Base-by-base conservation (phyloP, 2,329 filamentous ascomycete species). In the Xylariales sp. region DNA sequence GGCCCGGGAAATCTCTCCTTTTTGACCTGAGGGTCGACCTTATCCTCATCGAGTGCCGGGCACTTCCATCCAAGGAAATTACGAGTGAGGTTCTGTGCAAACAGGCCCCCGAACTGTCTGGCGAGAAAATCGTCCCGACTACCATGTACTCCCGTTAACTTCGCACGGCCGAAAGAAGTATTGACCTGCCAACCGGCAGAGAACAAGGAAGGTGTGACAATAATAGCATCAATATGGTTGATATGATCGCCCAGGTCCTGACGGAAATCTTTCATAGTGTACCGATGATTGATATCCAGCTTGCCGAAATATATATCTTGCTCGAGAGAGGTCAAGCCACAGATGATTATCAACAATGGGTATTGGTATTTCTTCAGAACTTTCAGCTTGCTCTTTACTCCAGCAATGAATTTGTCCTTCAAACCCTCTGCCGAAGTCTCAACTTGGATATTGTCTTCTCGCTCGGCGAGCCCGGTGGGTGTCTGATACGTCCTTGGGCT, bases 131-230 rank as follows among this genome's bases (percentile, higher is more conserved):
- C 72, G 5, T 36, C 48, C 14, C 66, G 64, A 9, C 60, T 54
- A 10, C 68, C 72, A 12, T 43, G 55, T 0, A 70, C 14, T 5
- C 41, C 14, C 7, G 41, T 32, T 12, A 36, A 43, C 5, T 61
- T 50, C 3, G 62, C 18, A 18, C 54, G 53, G 23, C 65, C 71
- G 57, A 78, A 74, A 9, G 62, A 74, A 3, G 73, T 70, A 32
- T 78, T 78, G 41, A 77, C 45, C 23, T 75, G 72, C 77, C 77
- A 78, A 4, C 77, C 76, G 18, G 74, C 72, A 32, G 77, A 78
- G 36, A 77, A 78, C 43, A 75, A 53, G 14, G 75, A 70, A 3
- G 77, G 73, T 0, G 76, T 78, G 4, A 78, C 62, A 1, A 78
- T 34, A 1, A 64, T 71, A 3, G 59, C 71, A 1, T 73, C 64